Evolutionary conservation across 805 yeast species (phyloP).

Genomic region (Vanderwaltozyma verrucispora): DNA sequence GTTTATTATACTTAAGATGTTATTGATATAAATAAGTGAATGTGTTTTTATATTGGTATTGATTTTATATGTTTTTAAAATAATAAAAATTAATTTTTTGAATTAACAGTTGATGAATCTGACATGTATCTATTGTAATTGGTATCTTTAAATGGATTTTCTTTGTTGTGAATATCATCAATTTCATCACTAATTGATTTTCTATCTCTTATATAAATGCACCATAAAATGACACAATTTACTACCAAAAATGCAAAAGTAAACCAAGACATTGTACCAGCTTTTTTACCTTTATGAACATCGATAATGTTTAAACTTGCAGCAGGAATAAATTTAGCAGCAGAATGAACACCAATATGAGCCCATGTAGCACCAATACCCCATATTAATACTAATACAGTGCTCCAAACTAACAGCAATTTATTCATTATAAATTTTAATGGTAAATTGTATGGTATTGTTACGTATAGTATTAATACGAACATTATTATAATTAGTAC

Average conservation of each 20-base stretch:
- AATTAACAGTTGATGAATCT: slow-evolving; percentile 4
- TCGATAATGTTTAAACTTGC: slow-evolving; percentile 42
- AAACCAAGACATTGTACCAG: slow-evolving; percentile 52
- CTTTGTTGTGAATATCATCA: slow-evolving; percentile 7
- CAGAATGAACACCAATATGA: slow-evolving; percentile 44
- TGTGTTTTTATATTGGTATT: background rate
- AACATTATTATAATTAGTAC: slow-evolving; percentile 35
- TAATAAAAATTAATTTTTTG: background rate
- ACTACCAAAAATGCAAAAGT: slow-evolving; percentile 40
- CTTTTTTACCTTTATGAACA: slow-evolving; percentile 39
- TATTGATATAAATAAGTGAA: background rate
- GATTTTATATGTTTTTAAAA: background rate
- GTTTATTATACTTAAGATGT: too few species aligned
- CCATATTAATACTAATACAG: slow-evolving; percentile 39
- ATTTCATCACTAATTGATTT: slow-evolving; percentile 12
- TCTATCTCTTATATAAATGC: slow-evolving; percentile 29
- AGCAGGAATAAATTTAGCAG: slow-evolving; percentile 33
- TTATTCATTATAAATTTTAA: slow-evolving; percentile 20
- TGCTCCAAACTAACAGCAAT: slow-evolving; percentile 26
- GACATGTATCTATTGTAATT: slow-evolving; percentile 3
- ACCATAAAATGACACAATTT: slow-evolving; percentile 31
- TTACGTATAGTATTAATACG: slow-evolving; percentile 33
- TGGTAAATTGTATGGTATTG: slow-evolving; percentile 41
- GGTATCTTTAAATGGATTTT: slow-evolving; percentile 2
- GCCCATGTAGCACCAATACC: slow-evolving; percentile 58